Percentiles rank a stretch among this genome's conserved stretches.
phyloP scores from a whole-genome alignment of 1,284 basidiomycete genomes.

The Moesziomyces parantarcticus region DNA sequence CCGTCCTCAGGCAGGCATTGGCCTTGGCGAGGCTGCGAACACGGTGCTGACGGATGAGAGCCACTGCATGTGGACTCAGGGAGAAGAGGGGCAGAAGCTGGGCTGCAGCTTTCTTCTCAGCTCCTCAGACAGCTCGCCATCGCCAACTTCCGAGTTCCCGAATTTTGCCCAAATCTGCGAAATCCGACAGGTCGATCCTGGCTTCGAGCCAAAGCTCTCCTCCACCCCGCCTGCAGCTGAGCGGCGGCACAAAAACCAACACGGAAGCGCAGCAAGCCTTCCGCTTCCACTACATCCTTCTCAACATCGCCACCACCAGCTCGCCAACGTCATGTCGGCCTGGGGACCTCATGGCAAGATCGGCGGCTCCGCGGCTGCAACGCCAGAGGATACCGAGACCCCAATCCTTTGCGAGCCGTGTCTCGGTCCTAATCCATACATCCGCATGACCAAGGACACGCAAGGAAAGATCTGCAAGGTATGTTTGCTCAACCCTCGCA shows the following conservation, averaged over 20 bases:
- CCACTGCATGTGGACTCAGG: too few relatives aligned
- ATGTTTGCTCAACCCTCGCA: too few relatives aligned
- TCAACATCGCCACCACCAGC: conserved; percentile 2
- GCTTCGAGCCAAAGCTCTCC: conserved; percentile 1
- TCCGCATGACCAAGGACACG: conserved; percentile 86
- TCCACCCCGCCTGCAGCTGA: conserved; percentile 12
- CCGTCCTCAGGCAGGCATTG: conserved; percentile 30
- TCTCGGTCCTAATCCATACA: conserved; percentile 69
- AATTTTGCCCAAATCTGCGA: conserved; percentile 7
- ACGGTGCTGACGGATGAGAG: too few relatives aligned
- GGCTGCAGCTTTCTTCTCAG: too few relatives aligned
- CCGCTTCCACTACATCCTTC: background rate
- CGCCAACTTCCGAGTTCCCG: conserved; percentile 25
- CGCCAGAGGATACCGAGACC: conserved; percentile 82
- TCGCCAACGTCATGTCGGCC: conserved; percentile 15
- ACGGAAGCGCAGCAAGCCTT: conserved; percentile 8
- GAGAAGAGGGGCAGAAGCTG: background rate
- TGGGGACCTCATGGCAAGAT: conserved; percentile 21
- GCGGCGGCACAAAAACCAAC: background rate
- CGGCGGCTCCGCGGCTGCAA: conserved; percentile 17
- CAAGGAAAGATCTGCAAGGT: conserved; percentile 85
- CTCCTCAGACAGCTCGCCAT: background rate
- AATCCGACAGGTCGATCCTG: background rate
- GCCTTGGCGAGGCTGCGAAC: conserved; percentile 6
- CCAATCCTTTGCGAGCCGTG: conserved; percentile 76